Conservation (phyloP, 164 flowering plant genomes). For the Malania oleifera region DNA sequence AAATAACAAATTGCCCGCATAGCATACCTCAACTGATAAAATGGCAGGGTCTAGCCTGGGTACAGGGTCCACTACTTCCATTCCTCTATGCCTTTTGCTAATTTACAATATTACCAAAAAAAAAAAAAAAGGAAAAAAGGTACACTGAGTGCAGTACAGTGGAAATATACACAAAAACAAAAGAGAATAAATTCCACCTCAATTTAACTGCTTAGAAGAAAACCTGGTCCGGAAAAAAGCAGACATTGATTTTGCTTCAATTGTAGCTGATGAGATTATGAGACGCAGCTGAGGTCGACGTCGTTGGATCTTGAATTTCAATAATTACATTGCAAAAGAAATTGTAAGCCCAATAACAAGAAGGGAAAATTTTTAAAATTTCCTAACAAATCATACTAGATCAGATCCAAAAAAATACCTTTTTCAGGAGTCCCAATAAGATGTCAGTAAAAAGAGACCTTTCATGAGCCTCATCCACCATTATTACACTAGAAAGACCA, state of each 20-base stretch:
- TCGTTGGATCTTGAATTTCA: conserved; percentile 63
- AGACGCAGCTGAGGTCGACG: conserved; percentile 88
- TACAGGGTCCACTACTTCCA: conserved; percentile 34
- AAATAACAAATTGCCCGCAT: not conserved
- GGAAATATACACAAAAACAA: not conserved
- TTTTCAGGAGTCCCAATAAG: conserved; percentile 84
- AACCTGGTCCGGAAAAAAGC: conserved; percentile 74
- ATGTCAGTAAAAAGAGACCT: conserved; percentile 90
- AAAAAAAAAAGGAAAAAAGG: not conserved
- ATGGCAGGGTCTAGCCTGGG: conserved; percentile 74
- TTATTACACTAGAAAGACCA: conserved; percentile 60
- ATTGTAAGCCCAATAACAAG: not conserved
- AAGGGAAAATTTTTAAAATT: not conserved
- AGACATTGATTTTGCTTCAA: conserved; percentile 86
- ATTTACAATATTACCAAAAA: conserved; percentile 11
- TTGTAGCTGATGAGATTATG: conserved; percentile 92
- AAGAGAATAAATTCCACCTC: not conserved
- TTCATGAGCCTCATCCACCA: conserved; percentile 99
- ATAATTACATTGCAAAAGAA: not conserved
- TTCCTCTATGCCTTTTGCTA: conserved; percentile 49
- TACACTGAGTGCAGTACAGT: not conserved
- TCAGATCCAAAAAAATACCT: conserved; percentile 39
- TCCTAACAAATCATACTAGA: not conserved
- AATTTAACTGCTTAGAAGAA: conserved; percentile 9
- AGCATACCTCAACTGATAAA: conserved; percentile 81